phyloP scores from a whole-genome alignment of 441 rosid species.

The Erodium chrysanthum region DNA sequence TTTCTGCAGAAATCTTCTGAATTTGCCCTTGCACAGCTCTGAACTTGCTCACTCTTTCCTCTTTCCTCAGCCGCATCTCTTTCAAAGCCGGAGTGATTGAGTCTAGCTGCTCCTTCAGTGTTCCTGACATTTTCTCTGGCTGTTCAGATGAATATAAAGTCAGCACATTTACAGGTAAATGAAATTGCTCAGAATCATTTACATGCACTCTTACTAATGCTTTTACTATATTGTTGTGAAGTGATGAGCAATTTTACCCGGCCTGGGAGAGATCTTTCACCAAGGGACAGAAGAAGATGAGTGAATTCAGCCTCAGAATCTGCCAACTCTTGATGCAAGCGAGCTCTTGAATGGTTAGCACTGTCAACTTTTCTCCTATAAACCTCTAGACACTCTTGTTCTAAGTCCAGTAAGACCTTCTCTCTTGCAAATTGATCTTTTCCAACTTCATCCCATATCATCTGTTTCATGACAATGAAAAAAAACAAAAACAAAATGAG shows the following conservation, averaged over 20 bases:
- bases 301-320: conserved; percentile 97
- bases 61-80: conserved; percentile 80
- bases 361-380: conserved; percentile 91
- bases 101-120: conserved; percentile 76
- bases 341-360: conserved; percentile 89
- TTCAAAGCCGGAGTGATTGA: conserved; percentile 77
- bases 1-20: conserved; percentile 77
- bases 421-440: conserved; percentile 69
- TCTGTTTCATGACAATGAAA: conserved; percentile 34
- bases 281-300: conserved; percentile 85
- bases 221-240: not conserved
- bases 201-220: not conserved
- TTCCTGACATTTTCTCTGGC: conserved; percentile 87
- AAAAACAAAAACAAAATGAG: conserved; percentile 10
- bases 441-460: conserved; percentile 99
- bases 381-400: conserved; percentile 84
- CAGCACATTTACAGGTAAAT: conserved; percentile 5
- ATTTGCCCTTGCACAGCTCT: conserved; percentile 68
- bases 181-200: not conserved
- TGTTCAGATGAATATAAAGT: conserved; percentile 23
- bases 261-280: conserved; percentile 88
- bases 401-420: conserved; percentile 72
- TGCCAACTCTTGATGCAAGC: conserved; percentile 88
- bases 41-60: conserved; percentile 72
- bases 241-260: conserved; percentile 41